phyloP scores from a whole-genome alignment of 768 basidiomycete species.

The Dioszegia crocea region DNA sequence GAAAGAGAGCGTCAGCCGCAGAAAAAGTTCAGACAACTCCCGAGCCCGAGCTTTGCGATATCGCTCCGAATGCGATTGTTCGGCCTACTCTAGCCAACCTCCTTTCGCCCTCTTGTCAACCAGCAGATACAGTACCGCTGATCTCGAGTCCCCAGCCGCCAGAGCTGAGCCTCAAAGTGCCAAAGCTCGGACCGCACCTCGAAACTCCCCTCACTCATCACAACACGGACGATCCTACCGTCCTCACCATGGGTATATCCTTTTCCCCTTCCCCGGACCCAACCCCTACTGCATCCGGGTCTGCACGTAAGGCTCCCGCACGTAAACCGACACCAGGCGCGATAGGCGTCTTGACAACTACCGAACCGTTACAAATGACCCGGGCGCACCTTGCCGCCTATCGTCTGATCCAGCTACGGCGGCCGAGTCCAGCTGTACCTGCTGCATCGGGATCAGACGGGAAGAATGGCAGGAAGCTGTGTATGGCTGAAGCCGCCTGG shows the following conservation, averaged over 20 bases:
- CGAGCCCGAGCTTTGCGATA: too few species aligned
- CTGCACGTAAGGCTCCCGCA: neutral
- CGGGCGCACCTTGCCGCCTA: neutral
- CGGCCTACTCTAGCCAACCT: neutral
- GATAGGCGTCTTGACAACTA: neutral
- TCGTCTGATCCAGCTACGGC: neutral
- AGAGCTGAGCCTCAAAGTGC: too few species aligned
- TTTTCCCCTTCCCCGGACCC: neutral
- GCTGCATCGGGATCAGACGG: neutral
- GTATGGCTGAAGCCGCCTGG: conserved; percentile 7
- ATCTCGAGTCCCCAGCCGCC: too few species aligned
- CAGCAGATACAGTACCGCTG: too few species aligned
- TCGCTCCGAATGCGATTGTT: neutral
- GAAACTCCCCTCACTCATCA: neutral
- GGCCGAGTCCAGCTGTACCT: neutral
- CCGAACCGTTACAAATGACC: neutral
- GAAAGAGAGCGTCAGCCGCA: too few species aligned
- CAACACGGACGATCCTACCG: neutral
- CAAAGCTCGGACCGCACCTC: too few species aligned
- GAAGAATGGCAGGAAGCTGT: neutral
- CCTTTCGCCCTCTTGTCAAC: neutral
- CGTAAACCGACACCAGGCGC: neutral
- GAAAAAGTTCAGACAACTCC: too few species aligned
- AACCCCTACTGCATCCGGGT: neutral
- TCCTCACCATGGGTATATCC: neutral